Evolutionary conservation across 345 rosid genomes (phyloP).

Genomic region (Corymbia maculata): DNA sequence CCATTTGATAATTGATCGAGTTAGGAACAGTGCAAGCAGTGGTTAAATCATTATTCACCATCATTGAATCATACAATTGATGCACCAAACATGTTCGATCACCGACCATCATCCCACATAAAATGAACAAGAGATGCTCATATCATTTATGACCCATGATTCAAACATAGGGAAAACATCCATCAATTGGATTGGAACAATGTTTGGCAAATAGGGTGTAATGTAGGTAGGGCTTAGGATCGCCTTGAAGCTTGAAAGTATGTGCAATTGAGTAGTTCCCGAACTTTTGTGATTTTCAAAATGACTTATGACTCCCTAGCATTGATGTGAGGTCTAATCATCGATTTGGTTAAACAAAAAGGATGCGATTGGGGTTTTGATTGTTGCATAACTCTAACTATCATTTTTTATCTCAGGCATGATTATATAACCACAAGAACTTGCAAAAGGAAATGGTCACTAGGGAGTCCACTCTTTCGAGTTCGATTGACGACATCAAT

Average conservation of each 20-base stretch:
- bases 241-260: neutral
- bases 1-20: neutral
- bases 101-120: neutral
- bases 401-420: fast-evolving
- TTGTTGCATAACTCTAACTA: fast-evolving
- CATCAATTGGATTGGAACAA: too few species aligned
- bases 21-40: neutral
- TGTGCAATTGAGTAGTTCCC: fast-evolving
- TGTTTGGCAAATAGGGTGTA: too few species aligned
- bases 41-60: neutral
- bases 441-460: fast-evolving
- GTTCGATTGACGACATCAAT: neutral
- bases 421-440: neutral
- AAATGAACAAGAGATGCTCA: neutral
- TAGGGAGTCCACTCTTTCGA: neutral
- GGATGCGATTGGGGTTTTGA: fast-evolving
- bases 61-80: neutral
- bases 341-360: neutral
- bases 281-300: fast-evolving
- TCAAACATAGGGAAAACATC: neutral
- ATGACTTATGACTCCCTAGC: neutral
- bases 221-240: too few species aligned
- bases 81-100: neutral
- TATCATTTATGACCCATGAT: neutral
- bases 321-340: fast-evolving